Percentiles rank a stretch among this genome's conserved stretches.
Conservation (phyloP, 768 basidiomycete species). For the Leucosporidium creatinivorum region DNA sequence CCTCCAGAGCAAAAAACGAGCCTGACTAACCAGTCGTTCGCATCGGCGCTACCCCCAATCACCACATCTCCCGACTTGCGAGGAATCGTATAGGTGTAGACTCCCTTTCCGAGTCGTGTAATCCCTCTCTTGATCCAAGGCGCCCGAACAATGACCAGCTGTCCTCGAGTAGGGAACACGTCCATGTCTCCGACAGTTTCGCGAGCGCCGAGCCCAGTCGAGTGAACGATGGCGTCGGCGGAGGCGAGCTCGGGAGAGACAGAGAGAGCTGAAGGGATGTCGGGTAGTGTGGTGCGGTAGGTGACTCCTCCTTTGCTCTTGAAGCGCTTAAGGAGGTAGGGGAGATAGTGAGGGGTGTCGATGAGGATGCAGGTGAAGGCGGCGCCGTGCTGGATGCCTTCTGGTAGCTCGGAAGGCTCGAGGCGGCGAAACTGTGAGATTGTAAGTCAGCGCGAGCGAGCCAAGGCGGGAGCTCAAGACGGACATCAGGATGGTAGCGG, state of each 20-base stretch:
- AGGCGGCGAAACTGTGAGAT: slow-evolving; percentile 43
- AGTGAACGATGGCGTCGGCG: slow-evolving; percentile 58
- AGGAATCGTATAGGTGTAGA: slow-evolving; percentile 43
- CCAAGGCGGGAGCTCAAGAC: background rate
- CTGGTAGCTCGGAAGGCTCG: slow-evolving; percentile 45
- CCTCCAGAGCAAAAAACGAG: background rate
- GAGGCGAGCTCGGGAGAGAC: background rate
- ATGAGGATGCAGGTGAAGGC: slow-evolving; percentile 64
- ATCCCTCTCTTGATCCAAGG: slow-evolving; percentile 43
- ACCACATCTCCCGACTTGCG: slow-evolving; percentile 44
- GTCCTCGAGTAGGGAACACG: slow-evolving; percentile 44
- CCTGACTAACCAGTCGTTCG: slow-evolving; percentile 26
- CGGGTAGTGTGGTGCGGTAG: slow-evolving; percentile 46
- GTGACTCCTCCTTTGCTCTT: slow-evolving; percentile 55
- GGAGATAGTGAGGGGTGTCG: slow-evolving; percentile 57
- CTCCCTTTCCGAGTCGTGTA: slow-evolving; percentile 41
- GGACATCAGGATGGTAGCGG: slow-evolving; percentile 17
- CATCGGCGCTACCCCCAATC: slow-evolving; percentile 42
- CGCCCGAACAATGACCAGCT: slow-evolving; percentile 40
- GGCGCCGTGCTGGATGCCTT: slow-evolving; percentile 49
- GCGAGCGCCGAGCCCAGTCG: slow-evolving; percentile 59
- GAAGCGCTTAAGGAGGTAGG: slow-evolving; percentile 59
- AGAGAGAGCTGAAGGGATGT: background rate
- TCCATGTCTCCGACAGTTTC: slow-evolving; percentile 51
- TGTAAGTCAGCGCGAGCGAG: background rate